These are phyloP conservation scores for Eucalyptus urophylla DNA, from an alignment of 345 rosid genomes.

Conservation along the genomic window DNA sequence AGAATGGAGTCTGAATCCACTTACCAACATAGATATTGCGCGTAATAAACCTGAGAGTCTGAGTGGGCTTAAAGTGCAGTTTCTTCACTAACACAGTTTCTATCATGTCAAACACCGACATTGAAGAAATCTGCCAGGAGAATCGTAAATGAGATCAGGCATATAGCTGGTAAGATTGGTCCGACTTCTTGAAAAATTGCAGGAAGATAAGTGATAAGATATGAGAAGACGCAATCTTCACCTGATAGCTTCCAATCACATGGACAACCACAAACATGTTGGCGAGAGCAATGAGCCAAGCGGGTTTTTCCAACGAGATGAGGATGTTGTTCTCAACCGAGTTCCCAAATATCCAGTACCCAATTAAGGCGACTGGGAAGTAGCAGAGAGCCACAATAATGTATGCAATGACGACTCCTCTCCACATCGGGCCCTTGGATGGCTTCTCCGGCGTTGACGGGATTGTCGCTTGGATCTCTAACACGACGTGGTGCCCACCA, in stretches of 20 bases:
- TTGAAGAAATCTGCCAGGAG: constrained; percentile 6
- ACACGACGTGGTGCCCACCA: constrained; percentile 54
- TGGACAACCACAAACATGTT: constrained; percentile 62
- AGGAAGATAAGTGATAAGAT: accelerated
- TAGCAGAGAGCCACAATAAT: constrained; percentile 60
- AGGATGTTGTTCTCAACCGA: constrained; percentile 41
- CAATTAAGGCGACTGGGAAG: constrained; percentile 58
- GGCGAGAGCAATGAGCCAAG: constrained; percentile 52
- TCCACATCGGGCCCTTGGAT: constrained; percentile 65
- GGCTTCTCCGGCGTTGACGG: constrained; percentile 64
- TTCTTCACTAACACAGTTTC: constrained; percentile 1
- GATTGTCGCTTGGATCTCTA: constrained; percentile 72
- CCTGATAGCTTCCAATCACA: constrained; percentile 75
- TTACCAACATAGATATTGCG: constrained; percentile 9
- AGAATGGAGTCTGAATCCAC: not conserved
- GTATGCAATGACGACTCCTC: constrained; percentile 52
- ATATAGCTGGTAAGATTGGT: not conserved
- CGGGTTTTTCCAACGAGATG: constrained; percentile 35
- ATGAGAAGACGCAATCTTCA: not conserved
- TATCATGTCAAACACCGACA: constrained; percentile 18
- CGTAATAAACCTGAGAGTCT: not conserved
- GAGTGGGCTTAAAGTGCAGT: not conserved
- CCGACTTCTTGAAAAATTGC: not conserved
- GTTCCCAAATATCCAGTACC: constrained; percentile 56
- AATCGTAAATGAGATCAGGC: accelerated